phyloP scores from a whole-genome alignment of 441 rosid species.

The Corymbia calophylla region DNA sequence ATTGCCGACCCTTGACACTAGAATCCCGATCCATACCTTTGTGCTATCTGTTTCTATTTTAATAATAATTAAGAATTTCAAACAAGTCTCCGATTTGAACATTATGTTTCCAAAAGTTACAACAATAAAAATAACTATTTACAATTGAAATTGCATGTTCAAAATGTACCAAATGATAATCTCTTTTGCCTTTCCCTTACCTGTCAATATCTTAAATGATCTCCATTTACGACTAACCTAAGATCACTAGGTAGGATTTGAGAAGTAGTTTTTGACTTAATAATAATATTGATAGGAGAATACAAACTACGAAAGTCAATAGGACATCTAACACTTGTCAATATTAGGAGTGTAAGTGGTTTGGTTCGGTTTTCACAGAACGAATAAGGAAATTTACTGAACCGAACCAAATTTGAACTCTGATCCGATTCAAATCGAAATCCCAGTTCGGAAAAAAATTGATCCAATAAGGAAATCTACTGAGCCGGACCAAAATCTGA shows the following conservation, averaged over 20 bases:
- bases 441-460: too few relatives aligned
- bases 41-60: not conserved
- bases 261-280: not conserved
- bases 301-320: not conserved
- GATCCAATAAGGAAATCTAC: too few relatives aligned
- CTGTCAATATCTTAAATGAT: not conserved
- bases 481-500: too few relatives aligned
- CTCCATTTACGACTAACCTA: not conserved
- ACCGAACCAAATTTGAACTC: too few relatives aligned
- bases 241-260: not conserved
- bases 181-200: not conserved
- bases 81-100: not conserved
- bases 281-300: not conserved
- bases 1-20: too few relatives aligned
- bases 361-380: too few relatives aligned
- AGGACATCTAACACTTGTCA: not conserved
- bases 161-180: not conserved
- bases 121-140: not conserved
- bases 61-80: not conserved
- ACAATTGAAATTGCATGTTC: not conserved
- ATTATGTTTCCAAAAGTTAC: not conserved
- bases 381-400: too few relatives aligned
- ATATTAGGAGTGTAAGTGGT: too few relatives aligned
- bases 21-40: not conserved
- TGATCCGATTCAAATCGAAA: too few relatives aligned